Evolutionary conservation across 257 asterid genomes (phyloP).

Genomic region (Gynochthodes officinalis): DNA sequence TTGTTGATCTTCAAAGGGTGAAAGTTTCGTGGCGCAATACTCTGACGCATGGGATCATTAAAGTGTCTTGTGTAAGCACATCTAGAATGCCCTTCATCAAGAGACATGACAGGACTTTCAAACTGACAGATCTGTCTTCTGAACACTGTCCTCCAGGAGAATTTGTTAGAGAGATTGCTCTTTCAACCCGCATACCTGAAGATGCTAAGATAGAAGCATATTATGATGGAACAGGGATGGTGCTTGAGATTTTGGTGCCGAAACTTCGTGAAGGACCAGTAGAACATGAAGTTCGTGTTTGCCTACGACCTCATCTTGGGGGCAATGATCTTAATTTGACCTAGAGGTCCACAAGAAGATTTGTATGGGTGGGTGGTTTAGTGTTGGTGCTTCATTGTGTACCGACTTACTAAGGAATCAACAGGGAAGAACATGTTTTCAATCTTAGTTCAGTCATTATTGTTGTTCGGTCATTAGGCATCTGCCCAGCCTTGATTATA

Average conservation of each 20-base stretch:
- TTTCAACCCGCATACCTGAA: constrained; percentile 85
- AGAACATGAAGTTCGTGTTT: constrained; percentile 88
- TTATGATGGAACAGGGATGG: constrained; percentile 72
- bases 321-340: constrained; percentile 68
- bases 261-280: constrained; percentile 71
- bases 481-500: constrained; percentile 9
- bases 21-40: constrained; percentile 94
- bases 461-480: constrained; percentile 5
- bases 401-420: constrained; percentile 5
- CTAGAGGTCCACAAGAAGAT: constrained; percentile 27
- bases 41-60: constrained; percentile 67
- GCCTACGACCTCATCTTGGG: constrained; percentile 78
- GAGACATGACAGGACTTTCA: constrained; percentile 81
- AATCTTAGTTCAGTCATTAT: not conserved
- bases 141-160: constrained; percentile 99
- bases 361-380: constrained; percentile 12
- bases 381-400: constrained; percentile 21
- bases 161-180: constrained; percentile 75
- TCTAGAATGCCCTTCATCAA: constrained; percentile 64
- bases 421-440: constrained; percentile 10
- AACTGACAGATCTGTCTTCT: constrained; percentile 55
- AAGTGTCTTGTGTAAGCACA: constrained; percentile 68
- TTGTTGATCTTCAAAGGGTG: constrained; percentile 79
- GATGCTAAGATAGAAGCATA: constrained; percentile 86
- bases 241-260: constrained; percentile 86